Conservation (phyloP, 495 filamentous ascomycete genomes). For the Pseudevernia furfuracea region DNA sequence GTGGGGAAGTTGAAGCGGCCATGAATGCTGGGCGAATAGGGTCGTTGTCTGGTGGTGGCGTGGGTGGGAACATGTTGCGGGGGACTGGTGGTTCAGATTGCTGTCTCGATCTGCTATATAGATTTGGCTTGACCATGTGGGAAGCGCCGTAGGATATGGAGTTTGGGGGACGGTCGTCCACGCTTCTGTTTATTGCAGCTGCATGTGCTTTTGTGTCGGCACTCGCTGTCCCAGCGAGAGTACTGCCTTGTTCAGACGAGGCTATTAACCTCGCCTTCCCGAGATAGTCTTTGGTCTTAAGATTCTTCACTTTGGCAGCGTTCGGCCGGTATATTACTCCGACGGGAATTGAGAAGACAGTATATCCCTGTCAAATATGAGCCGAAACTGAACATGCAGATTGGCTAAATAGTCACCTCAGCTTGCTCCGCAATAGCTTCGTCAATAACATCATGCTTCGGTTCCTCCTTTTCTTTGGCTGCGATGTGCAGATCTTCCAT, state of each 20-base stretch:
- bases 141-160: constrained; percentile 83
- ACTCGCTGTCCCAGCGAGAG: constrained; percentile 68
- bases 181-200: constrained; percentile 31
- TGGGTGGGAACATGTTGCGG: constrained; percentile 89
- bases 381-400: background rate
- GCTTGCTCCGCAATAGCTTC: constrained; percentile 91
- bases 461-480: constrained; percentile 89
- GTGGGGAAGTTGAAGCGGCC: constrained; percentile 27
- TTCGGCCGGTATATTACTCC: constrained; percentile 93
- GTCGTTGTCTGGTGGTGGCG: constrained; percentile 85
- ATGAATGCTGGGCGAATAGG: constrained; percentile 29
- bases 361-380: constrained; percentile 66
- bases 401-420: constrained; percentile 51
- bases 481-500: constrained; percentile 88
- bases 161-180: constrained; percentile 69
- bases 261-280: constrained; percentile 92
- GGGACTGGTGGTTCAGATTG: constrained; percentile 78
- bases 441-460: constrained; percentile 95
- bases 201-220: constrained; percentile 54
- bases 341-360: constrained; percentile 97
- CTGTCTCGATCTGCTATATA: constrained; percentile 66
- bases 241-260: constrained; percentile 69
- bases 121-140: constrained; percentile 79
- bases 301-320: constrained; percentile 94
- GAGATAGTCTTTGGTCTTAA: constrained; percentile 94